A percentile compares a stretch with the other conserved stretches of the same genome.
These are phyloP conservation scores for Alternaria metachromatica DNA, from an alignment of 2,329 filamentous ascomycete genomes.

Conservation along the genomic window DNA sequence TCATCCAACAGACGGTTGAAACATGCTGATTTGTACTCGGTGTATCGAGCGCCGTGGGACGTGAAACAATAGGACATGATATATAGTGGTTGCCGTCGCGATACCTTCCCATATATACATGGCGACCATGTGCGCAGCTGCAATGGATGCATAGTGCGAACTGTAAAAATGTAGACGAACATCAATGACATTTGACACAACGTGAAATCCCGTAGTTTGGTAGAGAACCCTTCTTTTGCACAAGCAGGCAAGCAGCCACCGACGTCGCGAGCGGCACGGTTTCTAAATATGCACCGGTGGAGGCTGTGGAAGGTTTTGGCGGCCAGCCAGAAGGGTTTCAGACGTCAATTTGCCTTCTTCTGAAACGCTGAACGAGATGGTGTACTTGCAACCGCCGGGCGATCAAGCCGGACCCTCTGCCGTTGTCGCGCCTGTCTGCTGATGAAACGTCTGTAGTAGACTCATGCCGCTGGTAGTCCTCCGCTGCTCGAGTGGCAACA, in stretches of 20 bases:
- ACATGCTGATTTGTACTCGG: slow-evolving; percentile 1
- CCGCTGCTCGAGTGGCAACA: not conserved
- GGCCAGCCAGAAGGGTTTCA: slow-evolving; percentile 40
- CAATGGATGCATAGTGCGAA: not conserved
- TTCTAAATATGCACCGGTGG: slow-evolving; percentile 15
- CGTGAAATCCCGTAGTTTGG: not conserved
- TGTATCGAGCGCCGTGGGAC: slow-evolving; percentile 1
- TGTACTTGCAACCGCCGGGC: slow-evolving; percentile 19
- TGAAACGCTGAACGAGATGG: slow-evolving; percentile 39
- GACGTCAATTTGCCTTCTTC: slow-evolving; percentile 22
- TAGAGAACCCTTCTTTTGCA: not conserved
- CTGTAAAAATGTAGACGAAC: not conserved
- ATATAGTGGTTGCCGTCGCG: not conserved
- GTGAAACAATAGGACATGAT: slow-evolving; percentile 1
- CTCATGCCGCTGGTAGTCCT: not conserved
- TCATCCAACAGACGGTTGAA: slow-evolving; percentile 7
- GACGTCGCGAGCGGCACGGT: slow-evolving; percentile 2
- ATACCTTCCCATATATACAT: not conserved
- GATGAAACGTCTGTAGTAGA: slow-evolving; percentile 21
- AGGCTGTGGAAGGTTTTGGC: slow-evolving; percentile 25
- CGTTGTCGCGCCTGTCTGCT: slow-evolving; percentile 22
- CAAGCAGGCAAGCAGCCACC: slow-evolving; percentile 1
- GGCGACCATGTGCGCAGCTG: not conserved
- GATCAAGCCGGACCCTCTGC: slow-evolving; percentile 6
- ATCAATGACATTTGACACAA: slow-evolving; percentile 5